A percentile compares a stretch with the other conserved stretches of the same genome.
Evolutionary conservation across 225 moss, liverwort and hornwort species (phyloP).

Genomic region (Ulota crispa): DNA sequence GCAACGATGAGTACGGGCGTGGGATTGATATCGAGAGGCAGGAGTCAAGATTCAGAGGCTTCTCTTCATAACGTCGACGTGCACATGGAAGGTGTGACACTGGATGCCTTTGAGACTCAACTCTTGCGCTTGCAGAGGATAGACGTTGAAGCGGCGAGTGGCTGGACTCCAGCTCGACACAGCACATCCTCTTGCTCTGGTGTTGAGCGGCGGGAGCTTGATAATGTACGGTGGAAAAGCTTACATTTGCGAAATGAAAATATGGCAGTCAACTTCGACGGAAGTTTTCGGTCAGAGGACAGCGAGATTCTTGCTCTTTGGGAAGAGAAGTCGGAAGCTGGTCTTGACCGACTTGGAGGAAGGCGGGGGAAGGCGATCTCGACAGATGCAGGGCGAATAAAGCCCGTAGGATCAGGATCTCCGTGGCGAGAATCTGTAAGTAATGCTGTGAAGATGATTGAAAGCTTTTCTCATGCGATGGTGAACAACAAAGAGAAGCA

Average conservation of each 20-base stretch:
- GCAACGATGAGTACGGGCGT: not conserved
- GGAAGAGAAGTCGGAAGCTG: constrained; percentile 44
- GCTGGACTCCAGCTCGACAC: constrained; percentile 15
- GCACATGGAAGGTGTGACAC: not conserved
- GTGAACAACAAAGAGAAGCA: constrained; percentile 29
- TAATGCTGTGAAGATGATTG: constrained; percentile 43
- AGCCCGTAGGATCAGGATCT: constrained; percentile 14
- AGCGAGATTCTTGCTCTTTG: constrained; percentile 46
- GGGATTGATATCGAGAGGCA: not conserved
- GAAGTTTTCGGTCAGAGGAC: constrained; percentile 48
- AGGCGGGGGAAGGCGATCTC: constrained; percentile 24
- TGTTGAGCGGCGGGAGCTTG: constrained; percentile 9
- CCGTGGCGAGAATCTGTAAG: constrained; percentile 38
- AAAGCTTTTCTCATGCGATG: constrained; percentile 31
- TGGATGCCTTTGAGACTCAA: not conserved
- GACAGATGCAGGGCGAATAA: not conserved
- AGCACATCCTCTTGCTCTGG: constrained; percentile 25
- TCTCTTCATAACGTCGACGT: not conserved
- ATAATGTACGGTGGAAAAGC: constrained; percentile 10
- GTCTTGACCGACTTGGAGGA: constrained; percentile 23
- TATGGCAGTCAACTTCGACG: not conserved
- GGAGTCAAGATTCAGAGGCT: not conserved
- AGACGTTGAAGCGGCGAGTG: not conserved
- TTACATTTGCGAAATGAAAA: constrained; percentile 10
- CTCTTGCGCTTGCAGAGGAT: not conserved